Evolutionary conservation across 345 rosid genomes (phyloP).

Genomic region (Ceriops decandra): DNA sequence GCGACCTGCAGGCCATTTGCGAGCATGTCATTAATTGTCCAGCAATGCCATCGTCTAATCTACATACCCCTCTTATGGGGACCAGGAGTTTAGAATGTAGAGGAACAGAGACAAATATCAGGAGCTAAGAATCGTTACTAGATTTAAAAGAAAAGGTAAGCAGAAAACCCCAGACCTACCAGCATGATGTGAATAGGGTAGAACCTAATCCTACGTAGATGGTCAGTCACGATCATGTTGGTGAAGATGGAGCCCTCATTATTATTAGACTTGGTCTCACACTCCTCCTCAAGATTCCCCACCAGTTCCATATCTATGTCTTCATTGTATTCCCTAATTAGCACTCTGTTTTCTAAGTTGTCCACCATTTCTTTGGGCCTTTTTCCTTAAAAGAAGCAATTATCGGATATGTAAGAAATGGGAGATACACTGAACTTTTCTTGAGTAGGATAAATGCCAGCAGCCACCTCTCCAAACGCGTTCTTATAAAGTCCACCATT

Average conservation of each 20-base stretch:
- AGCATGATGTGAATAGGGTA: slow-evolving; percentile 50
- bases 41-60: background rate
- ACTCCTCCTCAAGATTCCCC: slow-evolving; percentile 52
- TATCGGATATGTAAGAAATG: background rate
- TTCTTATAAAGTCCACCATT: background rate
- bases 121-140: background rate
- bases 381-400: background rate
- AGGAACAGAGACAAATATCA: no score
- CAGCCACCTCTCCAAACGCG: background rate
- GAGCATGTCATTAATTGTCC: slow-evolving; percentile 12
- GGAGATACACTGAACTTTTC: slow-evolving; percentile 18
- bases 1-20: slow-evolving; percentile 48
- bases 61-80: slow-evolving; percentile 12
- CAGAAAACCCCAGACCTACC: slow-evolving; percentile 32
- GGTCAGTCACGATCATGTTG: slow-evolving; percentile 37
- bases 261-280: slow-evolving; percentile 31
- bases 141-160: background rate
- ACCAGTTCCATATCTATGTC: slow-evolving; percentile 41
- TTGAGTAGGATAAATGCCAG: slow-evolving; percentile 23
- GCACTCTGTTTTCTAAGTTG: slow-evolving; percentile 24
- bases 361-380: slow-evolving; percentile 20
- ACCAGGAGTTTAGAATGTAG: slow-evolving; percentile 1
- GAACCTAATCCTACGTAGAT: slow-evolving; percentile 49
- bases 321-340: slow-evolving; percentile 45
- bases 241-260: slow-evolving; percentile 43